Evolutionary conservation across 208 protist species (phyloP).

Genomic region (Herpetomonas tarakana): DNA sequence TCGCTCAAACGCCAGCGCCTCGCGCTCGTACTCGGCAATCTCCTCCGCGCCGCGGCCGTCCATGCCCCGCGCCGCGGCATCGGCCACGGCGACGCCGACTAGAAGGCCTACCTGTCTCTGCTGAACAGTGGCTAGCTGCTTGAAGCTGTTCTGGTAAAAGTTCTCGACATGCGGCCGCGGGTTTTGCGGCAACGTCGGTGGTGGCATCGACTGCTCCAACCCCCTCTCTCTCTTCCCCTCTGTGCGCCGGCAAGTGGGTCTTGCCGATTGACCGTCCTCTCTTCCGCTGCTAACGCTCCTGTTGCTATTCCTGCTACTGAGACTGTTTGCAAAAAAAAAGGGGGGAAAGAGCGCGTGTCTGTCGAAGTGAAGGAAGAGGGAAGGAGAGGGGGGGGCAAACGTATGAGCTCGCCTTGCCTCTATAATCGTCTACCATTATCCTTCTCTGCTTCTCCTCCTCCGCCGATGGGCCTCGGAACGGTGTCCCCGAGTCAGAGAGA

Average conservation of each 20-base stretch:
- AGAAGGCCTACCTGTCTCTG: slow-evolving; percentile 78
- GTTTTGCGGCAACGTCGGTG: slow-evolving; percentile 4
- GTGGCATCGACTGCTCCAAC: slow-evolving; percentile 6
- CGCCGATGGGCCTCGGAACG: too few species aligned
- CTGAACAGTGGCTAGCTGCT: slow-evolving; percentile 78
- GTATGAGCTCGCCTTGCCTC: too few species aligned
- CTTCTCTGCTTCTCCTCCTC: too few species aligned
- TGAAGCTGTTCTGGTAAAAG: slow-evolving; percentile 86
- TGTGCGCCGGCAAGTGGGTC: not conserved
- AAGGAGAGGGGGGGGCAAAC: too few species aligned
- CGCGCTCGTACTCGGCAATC: slow-evolving; percentile 19
- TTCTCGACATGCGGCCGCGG: slow-evolving; percentile 18
- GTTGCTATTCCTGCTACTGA: too few species aligned
- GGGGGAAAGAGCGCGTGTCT: too few species aligned
- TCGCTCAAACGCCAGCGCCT: slow-evolving; percentile 23
- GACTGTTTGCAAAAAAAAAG: too few species aligned
- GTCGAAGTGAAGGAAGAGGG: too few species aligned
- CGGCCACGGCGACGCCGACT: slow-evolving; percentile 68
- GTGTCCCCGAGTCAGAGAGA: too few species aligned
- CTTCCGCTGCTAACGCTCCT: too few species aligned
- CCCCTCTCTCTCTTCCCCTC: not conserved
- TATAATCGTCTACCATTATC: too few species aligned
- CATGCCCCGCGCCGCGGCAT: slow-evolving; percentile 65
- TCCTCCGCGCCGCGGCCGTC: slow-evolving; percentile 37
- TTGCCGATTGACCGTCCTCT: too few species aligned